These are phyloP conservation scores for Serendipita indica DNA, from an alignment of 768 basidiomycete species.

Conservation along the genomic window DNA sequence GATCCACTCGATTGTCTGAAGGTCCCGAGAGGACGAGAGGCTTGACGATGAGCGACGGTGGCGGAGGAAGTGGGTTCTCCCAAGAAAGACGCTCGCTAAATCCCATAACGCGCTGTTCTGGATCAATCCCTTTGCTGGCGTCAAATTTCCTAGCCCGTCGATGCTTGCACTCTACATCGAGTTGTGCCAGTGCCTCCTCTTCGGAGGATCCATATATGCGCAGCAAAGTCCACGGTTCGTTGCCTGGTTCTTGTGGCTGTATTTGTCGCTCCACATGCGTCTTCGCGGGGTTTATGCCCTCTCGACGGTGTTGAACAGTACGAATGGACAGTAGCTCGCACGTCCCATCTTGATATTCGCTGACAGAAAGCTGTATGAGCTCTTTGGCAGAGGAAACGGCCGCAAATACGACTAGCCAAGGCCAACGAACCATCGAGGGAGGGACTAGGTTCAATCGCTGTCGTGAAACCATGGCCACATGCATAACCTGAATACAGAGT, in stretches of 20 bases:
- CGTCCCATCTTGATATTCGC: background rate
- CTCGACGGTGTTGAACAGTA: background rate
- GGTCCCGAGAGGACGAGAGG: conserved; percentile 49
- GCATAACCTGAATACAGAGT: too few relatives aligned
- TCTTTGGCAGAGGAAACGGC: too few relatives aligned
- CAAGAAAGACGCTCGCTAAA: background rate
- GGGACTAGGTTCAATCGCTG: too few relatives aligned
- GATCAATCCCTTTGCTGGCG: background rate
- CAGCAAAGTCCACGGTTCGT: background rate
- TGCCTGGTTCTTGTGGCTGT: background rate
- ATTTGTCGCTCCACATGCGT: background rate
- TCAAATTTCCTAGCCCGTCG: background rate
- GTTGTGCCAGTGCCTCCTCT: background rate
- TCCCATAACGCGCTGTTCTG: background rate
- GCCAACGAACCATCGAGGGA: too few relatives aligned
- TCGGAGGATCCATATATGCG: background rate
- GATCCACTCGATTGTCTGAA: conserved; percentile 49
- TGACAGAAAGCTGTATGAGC: background rate
- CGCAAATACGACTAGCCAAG: too few relatives aligned
- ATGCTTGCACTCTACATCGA: background rate
- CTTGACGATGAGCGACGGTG: conserved; percentile 37
- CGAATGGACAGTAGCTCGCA: background rate
- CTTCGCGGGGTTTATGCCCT: background rate
- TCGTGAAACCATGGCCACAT: too few relatives aligned
- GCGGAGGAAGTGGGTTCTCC: background rate